A percentile compares a stretch with the other conserved stretches of the same genome.
Evolutionary conservation across 495 filamentous ascomycete genomes (phyloP).

Genomic region (Aspergillus olivimuriae): DNA sequence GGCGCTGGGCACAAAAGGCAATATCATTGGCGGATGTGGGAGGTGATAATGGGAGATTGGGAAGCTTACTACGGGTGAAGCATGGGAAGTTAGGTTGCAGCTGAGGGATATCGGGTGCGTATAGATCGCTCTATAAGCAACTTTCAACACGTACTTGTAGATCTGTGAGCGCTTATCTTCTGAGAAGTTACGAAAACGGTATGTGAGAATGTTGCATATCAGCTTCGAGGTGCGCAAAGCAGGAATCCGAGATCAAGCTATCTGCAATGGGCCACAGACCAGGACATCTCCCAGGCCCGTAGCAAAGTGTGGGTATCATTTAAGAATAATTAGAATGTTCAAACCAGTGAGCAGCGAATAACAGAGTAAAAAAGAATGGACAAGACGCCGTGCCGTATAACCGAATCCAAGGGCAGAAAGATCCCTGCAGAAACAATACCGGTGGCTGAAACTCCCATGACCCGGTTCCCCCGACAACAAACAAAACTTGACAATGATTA

Average conservation of each 20-base stretch:
- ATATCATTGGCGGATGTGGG: slow-evolving; percentile 54
- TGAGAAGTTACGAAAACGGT: too few species aligned
- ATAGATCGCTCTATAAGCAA: too few species aligned
- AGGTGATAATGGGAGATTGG: slow-evolving; percentile 40
- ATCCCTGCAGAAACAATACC: not conserved
- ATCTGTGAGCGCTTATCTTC: too few species aligned
- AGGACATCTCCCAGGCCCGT: not conserved
- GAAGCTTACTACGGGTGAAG: slow-evolving; percentile 47
- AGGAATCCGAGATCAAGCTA: not conserved
- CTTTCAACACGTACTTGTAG: too few species aligned
- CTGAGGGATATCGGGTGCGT: not conserved
- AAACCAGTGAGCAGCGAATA: slow-evolving; percentile 4
- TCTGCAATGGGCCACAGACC: not conserved
- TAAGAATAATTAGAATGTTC: slow-evolving; percentile 3
- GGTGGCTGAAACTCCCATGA: too few species aligned
- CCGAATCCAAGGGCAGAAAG: slow-evolving; percentile 1
- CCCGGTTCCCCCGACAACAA: too few species aligned
- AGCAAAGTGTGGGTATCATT: slow-evolving; percentile 33
- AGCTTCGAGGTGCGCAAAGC: too few species aligned
- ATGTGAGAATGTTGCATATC: too few species aligned
- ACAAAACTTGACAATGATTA: too few species aligned
- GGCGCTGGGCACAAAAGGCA: slow-evolving; percentile 60
- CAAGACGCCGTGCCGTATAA: too few species aligned
- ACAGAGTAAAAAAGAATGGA: slow-evolving; percentile 9
- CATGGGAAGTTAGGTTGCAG: slow-evolving; percentile 37